Base-by-base conservation (phyloP, 495 filamentous ascomycete genomes). In the Daldinia caldariorum region DNA sequence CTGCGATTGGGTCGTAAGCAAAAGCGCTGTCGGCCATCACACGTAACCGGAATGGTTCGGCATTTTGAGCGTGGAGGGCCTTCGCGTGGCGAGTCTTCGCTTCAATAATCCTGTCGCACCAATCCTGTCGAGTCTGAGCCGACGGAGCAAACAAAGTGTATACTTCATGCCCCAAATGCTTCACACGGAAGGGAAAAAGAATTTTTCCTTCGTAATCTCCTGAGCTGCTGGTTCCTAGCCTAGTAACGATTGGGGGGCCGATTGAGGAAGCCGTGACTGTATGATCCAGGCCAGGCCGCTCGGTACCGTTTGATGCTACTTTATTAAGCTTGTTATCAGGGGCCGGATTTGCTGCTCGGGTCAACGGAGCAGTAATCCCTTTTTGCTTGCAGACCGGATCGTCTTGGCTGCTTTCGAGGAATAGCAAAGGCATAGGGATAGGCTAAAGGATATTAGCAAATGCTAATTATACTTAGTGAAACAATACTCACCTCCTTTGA, bases 371-470 rank as follows among this genome's bases (percentile, higher is more conserved):
- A n/a, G 90, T 87, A 58, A 97, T 87, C 37, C 93, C 92, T 73
- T 93, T 91, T 9, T 92, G 92, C 76, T 94, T 95, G 58, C 92
- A 82, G 1, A 98, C 92, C 0, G 96, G 91, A 61, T 97, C 93
- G 65, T 99, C 95, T 63, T 93, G 90, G 43, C 90, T 89, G 73
- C 91, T 95, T 78, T 99, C 95, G 5, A 99, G 82, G 20, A 94
- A 92, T 29, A 99, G 82, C 35, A 99, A 84, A 73, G 97, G 93
- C 94, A 98, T 99, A 0, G 96, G 96, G 71, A 99, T 97, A 22
- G 95, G 95, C 88, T 90, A 60, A 22, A 57, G 9, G 32, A 65
- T 60, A 29, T 63, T 66, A 65, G 63, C 9, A 35, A 8, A 32
- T 57, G 26, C 16, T 18, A 34, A 38, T 12, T 18, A 35, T 34